Evolutionary conservation across 768 basidiomycete species (phyloP), one percentile per base, ranked within the genome.

Genomic region (Sporobolomyces roseus): DNA sequence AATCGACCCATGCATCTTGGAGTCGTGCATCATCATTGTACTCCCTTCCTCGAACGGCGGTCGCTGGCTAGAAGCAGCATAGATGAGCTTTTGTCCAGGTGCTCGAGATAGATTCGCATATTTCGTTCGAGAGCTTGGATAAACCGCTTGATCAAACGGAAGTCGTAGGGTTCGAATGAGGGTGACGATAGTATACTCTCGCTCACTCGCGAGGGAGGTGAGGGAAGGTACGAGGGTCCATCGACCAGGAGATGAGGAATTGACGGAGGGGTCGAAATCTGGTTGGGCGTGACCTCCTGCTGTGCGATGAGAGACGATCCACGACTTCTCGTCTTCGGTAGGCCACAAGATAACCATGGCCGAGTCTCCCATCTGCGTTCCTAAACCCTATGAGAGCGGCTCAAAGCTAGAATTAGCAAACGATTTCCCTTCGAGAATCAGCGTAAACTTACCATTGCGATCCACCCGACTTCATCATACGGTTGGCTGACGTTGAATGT

Each of bases 331-430:
- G 32, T 33, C 30, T 10, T 8, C 16, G 5, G 30, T 54, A 1
- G 66, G 66, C 66, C 66, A 67, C 3, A 67, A 32, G n/a, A 67
- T n/a, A 27, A 56, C 48, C 33, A 67, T 56, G 21, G 66, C 60
- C 0, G 53, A 36, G n/a, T 67, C 60, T 32, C 16, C 13, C 66
- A 67, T 67, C 27, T 25, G 8, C 0, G 46, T 61, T 0, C 66
- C 66, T 27, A 55, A 45, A 0, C 66, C 65, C 51, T 62, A 5
- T 3, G n/a, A 60, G 43, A 46, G 43, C n/a, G 30, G 36, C 30
- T 8, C 17, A 13, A 48, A 48, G 46, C n/a, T n/a, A 7, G 7
- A 27, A 10, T 29, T 27, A 25, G 27, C 10, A 4, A 9, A 27
- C 50, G 50, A 52, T 30, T 52, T 27, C 13, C 12, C 10, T 41